These are phyloP conservation scores for Spergularia marina DNA, from an alignment of 148 eudicot species.

Conservation along the genomic window DNA sequence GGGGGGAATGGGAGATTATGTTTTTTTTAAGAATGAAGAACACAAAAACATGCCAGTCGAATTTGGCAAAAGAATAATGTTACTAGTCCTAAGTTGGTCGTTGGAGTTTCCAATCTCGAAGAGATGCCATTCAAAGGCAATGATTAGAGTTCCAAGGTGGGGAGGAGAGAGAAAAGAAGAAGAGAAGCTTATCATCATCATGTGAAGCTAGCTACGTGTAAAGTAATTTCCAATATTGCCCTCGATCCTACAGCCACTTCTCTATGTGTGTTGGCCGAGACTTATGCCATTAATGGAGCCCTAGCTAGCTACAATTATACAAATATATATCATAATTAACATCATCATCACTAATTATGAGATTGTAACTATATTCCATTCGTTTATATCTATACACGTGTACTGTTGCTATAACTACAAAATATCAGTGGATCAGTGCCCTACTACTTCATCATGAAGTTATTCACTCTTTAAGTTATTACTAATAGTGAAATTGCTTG, in stretches of 20 bases:
- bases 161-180: not conserved
- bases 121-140: conserved; percentile 39
- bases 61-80: conserved; percentile 7
- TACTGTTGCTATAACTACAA: too few species aligned
- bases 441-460: conserved; percentile 15
- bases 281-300: conserved; percentile 24
- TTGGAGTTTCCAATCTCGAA: conserved; percentile 14
- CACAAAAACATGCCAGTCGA: conserved; percentile 6
- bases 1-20: conserved; percentile 11
- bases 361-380: too few species aligned
- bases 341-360: not conserved
- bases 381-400: too few species aligned
- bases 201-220: conserved; percentile 27
- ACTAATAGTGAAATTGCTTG: not conserved
- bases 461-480: not conserved
- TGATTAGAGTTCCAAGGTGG: conserved; percentile 28
- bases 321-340: not conserved
- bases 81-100: not conserved
- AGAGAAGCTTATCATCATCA: conserved; percentile 12
- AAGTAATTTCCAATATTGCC: conserved; percentile 1
- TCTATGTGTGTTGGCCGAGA: conserved; percentile 8
- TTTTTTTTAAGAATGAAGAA: not conserved
- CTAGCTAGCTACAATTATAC: not conserved
- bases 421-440: not conserved
- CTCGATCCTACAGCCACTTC: too few species aligned